A percentile compares a stretch with the other conserved stretches of the same genome.
These are phyloP conservation scores for Agaricus bisporus DNA, from an alignment of 768 basidiomycete species.

Conservation along the genomic window DNA sequence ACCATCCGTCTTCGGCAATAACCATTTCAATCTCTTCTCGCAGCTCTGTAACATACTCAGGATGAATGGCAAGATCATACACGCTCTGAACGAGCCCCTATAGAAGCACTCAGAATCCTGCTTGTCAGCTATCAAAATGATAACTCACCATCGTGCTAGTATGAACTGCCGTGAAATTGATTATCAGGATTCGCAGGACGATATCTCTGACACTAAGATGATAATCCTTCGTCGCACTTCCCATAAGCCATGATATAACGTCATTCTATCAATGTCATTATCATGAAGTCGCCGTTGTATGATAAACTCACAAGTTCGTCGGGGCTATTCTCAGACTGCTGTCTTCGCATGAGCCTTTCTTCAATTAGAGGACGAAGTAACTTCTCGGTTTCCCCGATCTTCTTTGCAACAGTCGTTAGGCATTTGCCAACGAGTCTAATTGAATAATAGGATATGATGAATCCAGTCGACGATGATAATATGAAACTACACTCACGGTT, in stretches of 20 bases:
- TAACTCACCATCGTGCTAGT: constrained; percentile 35
- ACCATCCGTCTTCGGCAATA: constrained; percentile 28
- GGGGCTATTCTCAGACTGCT: constrained; percentile 9
- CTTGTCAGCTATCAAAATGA: not conserved
- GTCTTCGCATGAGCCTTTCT: constrained; percentile 5
- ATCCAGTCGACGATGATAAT: not conserved
- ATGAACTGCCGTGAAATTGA: constrained; percentile 39
- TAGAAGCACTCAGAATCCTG: not conserved
- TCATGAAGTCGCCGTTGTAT: not conserved
- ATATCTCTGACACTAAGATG: constrained; percentile 21
- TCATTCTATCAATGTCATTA: constrained; percentile 30
- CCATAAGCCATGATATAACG: constrained; percentile 42
- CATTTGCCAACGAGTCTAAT: constrained; percentile 1
- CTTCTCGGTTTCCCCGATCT: not conserved
- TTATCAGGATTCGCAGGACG: constrained; percentile 26
- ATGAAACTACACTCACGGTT: constrained; percentile 26
- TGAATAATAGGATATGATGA: not conserved
- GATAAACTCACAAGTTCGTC: not conserved
- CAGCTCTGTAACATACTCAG: constrained; percentile 26
- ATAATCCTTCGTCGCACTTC: constrained; percentile 26
- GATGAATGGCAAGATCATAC: constrained; percentile 28
- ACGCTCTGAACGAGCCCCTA: constrained; percentile 30
- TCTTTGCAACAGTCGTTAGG: constrained; percentile 9
- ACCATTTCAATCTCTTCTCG: constrained; percentile 36
- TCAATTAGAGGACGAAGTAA: constrained; percentile 12